These are phyloP conservation scores for Populus hybrid DNA, from an alignment of 441 rosid genomes.

Conservation along the genomic window DNA sequence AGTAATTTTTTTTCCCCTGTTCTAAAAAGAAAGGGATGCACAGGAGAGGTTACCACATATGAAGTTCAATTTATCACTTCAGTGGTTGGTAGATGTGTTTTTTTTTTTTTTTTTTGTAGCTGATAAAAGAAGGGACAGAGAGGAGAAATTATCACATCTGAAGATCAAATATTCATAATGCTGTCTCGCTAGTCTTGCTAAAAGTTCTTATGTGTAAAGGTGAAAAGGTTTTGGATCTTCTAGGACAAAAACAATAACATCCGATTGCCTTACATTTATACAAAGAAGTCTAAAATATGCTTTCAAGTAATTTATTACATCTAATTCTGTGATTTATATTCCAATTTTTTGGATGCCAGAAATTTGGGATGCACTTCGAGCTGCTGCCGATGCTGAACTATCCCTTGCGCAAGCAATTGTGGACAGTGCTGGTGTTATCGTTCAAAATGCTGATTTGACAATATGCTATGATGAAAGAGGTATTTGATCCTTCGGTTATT, in stretches of 20 bases:
- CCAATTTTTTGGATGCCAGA: conserved; percentile 32
- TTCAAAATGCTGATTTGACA: conserved; percentile 74
- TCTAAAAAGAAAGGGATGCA: background rate
- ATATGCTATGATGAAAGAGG: conserved; percentile 90
- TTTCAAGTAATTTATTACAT: background rate
- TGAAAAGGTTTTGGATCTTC: background rate
- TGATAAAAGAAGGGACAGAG: background rate
- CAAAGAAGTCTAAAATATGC: background rate
- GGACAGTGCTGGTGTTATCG: conserved; percentile 80
- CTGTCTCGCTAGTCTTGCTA: background rate
- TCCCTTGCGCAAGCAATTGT: conserved; percentile 74
- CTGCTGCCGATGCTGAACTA: conserved; percentile 73
- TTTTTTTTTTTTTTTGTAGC: background rate
- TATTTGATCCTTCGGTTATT: conserved; percentile 13
- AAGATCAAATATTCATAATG: background rate
- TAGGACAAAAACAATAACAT: background rate
- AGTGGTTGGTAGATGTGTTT: background rate
- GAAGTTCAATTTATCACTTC: too few species aligned
- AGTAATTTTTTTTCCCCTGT: background rate
- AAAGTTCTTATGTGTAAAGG: background rate
- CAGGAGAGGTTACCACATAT: background rate
- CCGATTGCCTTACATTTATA: background rate
- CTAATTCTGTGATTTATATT: background rate
- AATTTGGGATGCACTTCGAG: conserved; percentile 93
- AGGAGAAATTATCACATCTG: background rate